Conservation (phyloP, 495 filamentous ascomycete genomes). For the Tuber umbilicatum region DNA sequence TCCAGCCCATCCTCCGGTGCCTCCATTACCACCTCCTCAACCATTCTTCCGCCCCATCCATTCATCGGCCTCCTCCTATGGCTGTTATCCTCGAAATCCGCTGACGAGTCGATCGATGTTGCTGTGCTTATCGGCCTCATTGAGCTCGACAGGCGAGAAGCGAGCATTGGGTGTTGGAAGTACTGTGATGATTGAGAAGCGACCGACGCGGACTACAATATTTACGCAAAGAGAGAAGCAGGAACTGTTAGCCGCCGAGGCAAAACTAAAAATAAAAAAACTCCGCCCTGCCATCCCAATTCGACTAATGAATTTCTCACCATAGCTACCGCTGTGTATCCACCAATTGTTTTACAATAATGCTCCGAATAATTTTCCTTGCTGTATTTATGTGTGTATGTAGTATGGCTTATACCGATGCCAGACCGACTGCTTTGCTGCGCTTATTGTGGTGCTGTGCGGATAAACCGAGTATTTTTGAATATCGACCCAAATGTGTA, state of each 20-base stretch:
- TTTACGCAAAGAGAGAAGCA: background rate
- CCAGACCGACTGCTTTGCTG: background rate
- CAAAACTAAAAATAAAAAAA: background rate
- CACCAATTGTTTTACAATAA: conserved; percentile 2
- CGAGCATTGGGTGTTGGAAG: conserved; percentile 37
- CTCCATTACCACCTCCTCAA: conserved; percentile 34
- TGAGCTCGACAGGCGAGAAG: conserved; percentile 32
- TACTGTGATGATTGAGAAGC: conserved; percentile 24
- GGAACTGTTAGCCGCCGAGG: background rate
- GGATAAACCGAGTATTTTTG: background rate
- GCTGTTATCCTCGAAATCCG: conserved; percentile 30
- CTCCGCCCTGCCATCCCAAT: background rate
- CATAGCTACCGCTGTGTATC: background rate
- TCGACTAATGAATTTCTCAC: background rate
- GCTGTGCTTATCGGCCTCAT: conserved; percentile 38
- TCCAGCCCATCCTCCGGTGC: conserved; percentile 23
- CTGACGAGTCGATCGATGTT: conserved; percentile 39
- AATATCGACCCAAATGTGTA: background rate
- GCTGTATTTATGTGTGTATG: background rate
- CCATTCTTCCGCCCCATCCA: conserved; percentile 35
- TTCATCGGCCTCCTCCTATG: conserved; percentile 25
- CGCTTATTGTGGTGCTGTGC: background rate
- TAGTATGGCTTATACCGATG: background rate
- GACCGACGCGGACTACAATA: conserved; percentile 41
- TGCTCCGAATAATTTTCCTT: background rate